Evolutionary conservation across 805 yeast species (phyloP), one percentile per base, ranked within the genome.

Genomic region (Komagataella ulmi): DNA sequence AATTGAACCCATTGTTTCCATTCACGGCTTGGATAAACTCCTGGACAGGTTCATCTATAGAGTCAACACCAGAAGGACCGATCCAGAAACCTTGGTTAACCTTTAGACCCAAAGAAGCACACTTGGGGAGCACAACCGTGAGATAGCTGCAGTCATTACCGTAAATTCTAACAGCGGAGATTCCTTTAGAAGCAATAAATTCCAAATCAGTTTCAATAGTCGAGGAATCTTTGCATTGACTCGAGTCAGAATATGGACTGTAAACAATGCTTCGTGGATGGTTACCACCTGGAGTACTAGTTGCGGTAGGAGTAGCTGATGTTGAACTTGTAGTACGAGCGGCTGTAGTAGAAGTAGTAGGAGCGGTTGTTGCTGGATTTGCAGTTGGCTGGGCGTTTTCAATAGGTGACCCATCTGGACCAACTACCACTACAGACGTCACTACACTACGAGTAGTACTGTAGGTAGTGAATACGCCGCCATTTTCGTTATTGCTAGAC

Each of bases 61-160:
- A 81, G 60, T 80, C 79, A 44, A 75, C 81, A 58, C 95, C 96
- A 24, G 65, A 71, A 17, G 67, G 54, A 48, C 74, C 64, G 56
- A 90, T 81, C 90, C 93, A 90, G 66, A 90, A 76, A 49, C 97
- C 97, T 72, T 88, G 96, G 65, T 86, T 84, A 53, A 89, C 79
- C 44, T 69, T 78, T 50, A 90, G 64, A 3, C 95, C 96, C 51
- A 84, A 67, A 12, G 64, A 50, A 21, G 61, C 59, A 57, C 84
- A 77, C 45, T 73, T 74, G 49, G 93, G 87, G 58, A 80, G 73
- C 44, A 88, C 80, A 2, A 84, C 80, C 30, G 74, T 61, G 49
- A 86, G 66, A 23, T 85, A 77, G 63, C 77, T 73, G 71, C 97
- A 90, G 66, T 90, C 97, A 53, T 87, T 84, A 58, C 96, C 95